Base-by-base conservation (phyloP, 768 basidiomycete species). In the Saitozyma podzolica region DNA sequence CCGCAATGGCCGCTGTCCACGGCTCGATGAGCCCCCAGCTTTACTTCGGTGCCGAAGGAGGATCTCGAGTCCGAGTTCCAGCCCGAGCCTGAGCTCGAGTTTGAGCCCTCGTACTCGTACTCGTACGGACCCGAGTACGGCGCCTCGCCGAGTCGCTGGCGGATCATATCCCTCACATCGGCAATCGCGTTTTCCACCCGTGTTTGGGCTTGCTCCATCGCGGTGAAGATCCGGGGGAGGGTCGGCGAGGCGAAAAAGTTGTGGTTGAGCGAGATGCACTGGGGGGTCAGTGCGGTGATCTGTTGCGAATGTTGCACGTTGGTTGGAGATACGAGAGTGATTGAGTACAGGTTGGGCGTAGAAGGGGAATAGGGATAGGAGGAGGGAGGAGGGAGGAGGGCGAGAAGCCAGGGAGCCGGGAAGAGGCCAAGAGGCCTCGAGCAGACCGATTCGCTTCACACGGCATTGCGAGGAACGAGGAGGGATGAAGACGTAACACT, bases 181-280 rank as follows among this genome's bases (percentile, higher is more conserved):
- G 49, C 48, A n/a, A 79, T 74, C 13, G 67, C 60, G 8, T 69
- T 66, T 59, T 77, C 73, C 11, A 77, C 76, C 20, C 65, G 68
- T 11, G 77, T 65, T 37, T 83, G 80, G 11, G 73, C 64, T 9
- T 65, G 43, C 3, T 72, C 56, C 49, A 84, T 80, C 11, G 79
- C 66, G 11, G 48, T 48, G 65, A 81, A 81, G 17, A 79, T 73
- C 9, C 43, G 54, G 2, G 68, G 66, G 11, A 79, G 67, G 3
- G 75, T 75, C 1, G 63, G 58, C 0, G 76, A 75, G 6, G 74
- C 61, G 49, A 73, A 67, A 60, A 75, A 78, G 62, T 80, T 80
- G 67, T 80, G 80, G 58, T 80, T 80, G 72, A 80, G 73, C 1
- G 80, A 80, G 40, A 80, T 78, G 55, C 78, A 77, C 74, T 74